Evolutionary conservation across 2,329 filamentous ascomycete genomes (phyloP), one percentile per base, ranked within the genome.

Genomic region (Monosporascus sp.): DNA sequence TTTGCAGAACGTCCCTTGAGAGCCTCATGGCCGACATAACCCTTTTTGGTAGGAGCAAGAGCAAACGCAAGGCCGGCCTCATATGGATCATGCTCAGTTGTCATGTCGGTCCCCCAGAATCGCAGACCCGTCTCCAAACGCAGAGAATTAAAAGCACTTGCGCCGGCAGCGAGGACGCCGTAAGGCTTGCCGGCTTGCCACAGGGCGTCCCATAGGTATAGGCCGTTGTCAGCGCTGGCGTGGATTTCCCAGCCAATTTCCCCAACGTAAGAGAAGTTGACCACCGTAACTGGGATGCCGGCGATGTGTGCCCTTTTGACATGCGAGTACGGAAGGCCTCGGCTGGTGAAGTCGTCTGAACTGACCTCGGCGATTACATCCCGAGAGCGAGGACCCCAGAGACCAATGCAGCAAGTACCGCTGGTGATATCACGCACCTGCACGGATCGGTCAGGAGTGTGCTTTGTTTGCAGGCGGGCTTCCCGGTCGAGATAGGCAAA

Each of bases 171-270:
- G 16, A 86, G 71, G 3, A 86, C 64, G 1, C 82, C 83, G 16
- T 82, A 73, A 0, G 70, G 60, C 56, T 79, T 75, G 0, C 83
- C 83, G 1, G 80, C 79, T 34, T 76, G 64, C 72, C 70, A 84
- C 1, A 86, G 66, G 0, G 72, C 71, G 56, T 86, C 82, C 84
- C 84, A 86, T 0, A 86, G 69, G 1, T 74, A 70, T 14, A 75
- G 75, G 0, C 83, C 83, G 41, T 80, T 76, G 26, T 86, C 83
- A 0, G 83, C 79, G 36, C 73, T 83, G 1, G 82, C 75, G 55
- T 84, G 81, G 20, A 86, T 75, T 62, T 86, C 83, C 81, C 82
- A 86, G 1, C 84, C 83, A 0, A 74, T 68, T 59, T 86, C 83
- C 6, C 84, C 83, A 4, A 86, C 79, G 49, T 80, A 83, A 0